Evolutionary conservation across 768 basidiomycete genomes (phyloP), one percentile per base, ranked within the genome.

Genomic region (Pisolithus albus): DNA sequence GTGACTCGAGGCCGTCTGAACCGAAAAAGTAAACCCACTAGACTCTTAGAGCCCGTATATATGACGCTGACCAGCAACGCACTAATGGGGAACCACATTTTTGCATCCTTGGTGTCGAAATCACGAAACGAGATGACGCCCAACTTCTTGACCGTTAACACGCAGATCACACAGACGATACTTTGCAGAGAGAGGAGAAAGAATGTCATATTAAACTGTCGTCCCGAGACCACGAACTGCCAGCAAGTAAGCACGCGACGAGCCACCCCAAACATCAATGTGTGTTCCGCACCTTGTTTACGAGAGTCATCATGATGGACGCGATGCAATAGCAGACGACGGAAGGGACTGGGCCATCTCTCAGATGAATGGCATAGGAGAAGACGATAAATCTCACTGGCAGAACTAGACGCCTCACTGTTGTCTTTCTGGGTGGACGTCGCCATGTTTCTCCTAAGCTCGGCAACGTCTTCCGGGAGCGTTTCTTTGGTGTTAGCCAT

Each of bases 11-110:
- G 4, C 30, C 21, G 37, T 23, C 19, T 39, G 51, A 50, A 11
- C 36, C 23, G 16, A 30, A 23, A 23, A 23, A 11, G 16, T 6
- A 18, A 34, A 76, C 93, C 70, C 57, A 94, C 95, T 67, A 99
- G 74, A 65, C 90, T 92, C 70, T 99, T 99, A 21, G 91, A 93
- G 4, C 96, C 96, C 0, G 96, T 97, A 67, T 99, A 99, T 62
- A 99, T 98, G 45, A 98, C 95, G 48, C 77, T 78, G 46, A 98
- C 96, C 41, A 98, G 83, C 56, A 94, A 72, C 58, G 86, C 84
- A 59, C 92, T 94, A 62, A 99, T 88, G 13, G 94, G 94, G 68
- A 94, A 90, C 96, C 96, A 99, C 42, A 76, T 72, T 65, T 86
- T 92, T 26, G 92, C 93, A 61, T 96, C 92, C 59, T 82, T 75